These are phyloP conservation scores for Pseudoperonospora humuli DNA, from an alignment of 352 stramenopile species.

Conservation along the genomic window DNA sequence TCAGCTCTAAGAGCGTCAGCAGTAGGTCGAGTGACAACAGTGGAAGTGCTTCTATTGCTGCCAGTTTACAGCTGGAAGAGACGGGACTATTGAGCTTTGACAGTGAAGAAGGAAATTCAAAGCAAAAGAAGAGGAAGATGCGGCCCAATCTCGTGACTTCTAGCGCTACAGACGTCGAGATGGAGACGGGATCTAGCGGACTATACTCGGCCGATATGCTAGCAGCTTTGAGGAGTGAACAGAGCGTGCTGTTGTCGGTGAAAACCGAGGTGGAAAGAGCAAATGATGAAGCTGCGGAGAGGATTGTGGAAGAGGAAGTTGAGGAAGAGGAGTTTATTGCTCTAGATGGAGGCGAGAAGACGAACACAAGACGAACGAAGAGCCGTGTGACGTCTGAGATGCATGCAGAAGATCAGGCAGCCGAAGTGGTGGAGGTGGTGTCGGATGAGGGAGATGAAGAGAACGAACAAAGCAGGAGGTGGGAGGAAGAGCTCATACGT, in stretches of 20 bases:
- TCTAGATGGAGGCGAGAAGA: slow-evolving; percentile 26
- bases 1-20: slow-evolving; percentile 29
- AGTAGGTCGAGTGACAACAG: background rate
- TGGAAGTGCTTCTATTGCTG: background rate
- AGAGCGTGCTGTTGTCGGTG: slow-evolving; percentile 44
- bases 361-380: slow-evolving; percentile 33
- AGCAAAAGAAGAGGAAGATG: slow-evolving; percentile 43
- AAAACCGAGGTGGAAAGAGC: slow-evolving; percentile 11
- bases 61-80: background rate
- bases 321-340: slow-evolving; percentile 59
- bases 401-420: slow-evolving; percentile 19
- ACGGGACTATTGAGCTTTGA: slow-evolving; percentile 48
- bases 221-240: slow-evolving; percentile 45
- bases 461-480: slow-evolving; percentile 41
- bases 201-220: slow-evolving; percentile 57
- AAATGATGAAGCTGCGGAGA: slow-evolving; percentile 15
- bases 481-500: slow-evolving; percentile 77
- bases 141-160: slow-evolving; percentile 44
- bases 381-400: slow-evolving; percentile 64
- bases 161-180: slow-evolving; percentile 16
- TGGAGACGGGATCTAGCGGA: slow-evolving; percentile 11
- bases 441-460: slow-evolving; percentile 31
- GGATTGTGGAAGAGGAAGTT: slow-evolving; percentile 20
- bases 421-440: slow-evolving; percentile 37
- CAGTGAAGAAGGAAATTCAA: slow-evolving; percentile 23